Percentiles rank a stretch among this genome's conserved stretches.
Conservation (phyloP, 2,329 filamentous ascomycete genomes). For the Cordyceps militaris region DNA sequence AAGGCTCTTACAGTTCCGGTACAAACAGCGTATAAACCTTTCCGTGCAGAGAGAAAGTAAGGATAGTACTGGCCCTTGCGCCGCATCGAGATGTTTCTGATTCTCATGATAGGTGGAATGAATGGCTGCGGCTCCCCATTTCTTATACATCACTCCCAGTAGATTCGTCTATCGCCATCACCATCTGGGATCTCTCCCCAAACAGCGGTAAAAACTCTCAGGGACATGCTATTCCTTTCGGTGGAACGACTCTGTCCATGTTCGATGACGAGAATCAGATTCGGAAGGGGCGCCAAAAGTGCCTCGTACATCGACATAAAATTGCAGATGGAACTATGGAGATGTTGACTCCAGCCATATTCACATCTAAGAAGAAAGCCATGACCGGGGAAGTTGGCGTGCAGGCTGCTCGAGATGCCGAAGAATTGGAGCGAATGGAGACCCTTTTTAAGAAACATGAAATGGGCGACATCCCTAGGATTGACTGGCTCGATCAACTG, state of each 20-base stretch:
- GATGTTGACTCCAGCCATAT: slow-evolving; percentile 66
- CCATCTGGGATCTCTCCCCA: slow-evolving; percentile 89
- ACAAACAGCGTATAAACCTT: slow-evolving; percentile 88
- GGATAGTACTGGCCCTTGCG: slow-evolving; percentile 7
- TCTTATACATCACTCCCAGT: slow-evolving; percentile 74
- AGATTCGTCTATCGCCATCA: slow-evolving; percentile 81
- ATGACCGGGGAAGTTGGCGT: slow-evolving; percentile 42
- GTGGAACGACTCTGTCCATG: slow-evolving; percentile 84
- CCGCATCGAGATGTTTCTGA: neutral
- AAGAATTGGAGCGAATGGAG: slow-evolving; percentile 85
- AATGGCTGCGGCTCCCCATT: slow-evolving; percentile 88
- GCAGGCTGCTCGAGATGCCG: slow-evolving; percentile 59
- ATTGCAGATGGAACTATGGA: slow-evolving; percentile 78
- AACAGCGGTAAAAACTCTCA: slow-evolving; percentile 62
- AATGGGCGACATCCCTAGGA: slow-evolving; percentile 88
- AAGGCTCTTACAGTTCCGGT: slow-evolving; percentile 89
- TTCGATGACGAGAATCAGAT: slow-evolving; percentile 90
- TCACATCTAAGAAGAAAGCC: slow-evolving; percentile 47
- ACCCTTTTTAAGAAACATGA: slow-evolving; percentile 94
- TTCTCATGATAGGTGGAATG: slow-evolving; percentile 65
- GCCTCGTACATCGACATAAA: slow-evolving; percentile 72
- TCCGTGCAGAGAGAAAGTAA: slow-evolving; percentile 64
- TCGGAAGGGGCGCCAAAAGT: slow-evolving; percentile 88
- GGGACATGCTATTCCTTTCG: slow-evolving; percentile 81
- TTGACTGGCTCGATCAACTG: slow-evolving; percentile 92